phyloP scores from a whole-genome alignment of 75 land plant species.

The Picea glauca region DNA sequence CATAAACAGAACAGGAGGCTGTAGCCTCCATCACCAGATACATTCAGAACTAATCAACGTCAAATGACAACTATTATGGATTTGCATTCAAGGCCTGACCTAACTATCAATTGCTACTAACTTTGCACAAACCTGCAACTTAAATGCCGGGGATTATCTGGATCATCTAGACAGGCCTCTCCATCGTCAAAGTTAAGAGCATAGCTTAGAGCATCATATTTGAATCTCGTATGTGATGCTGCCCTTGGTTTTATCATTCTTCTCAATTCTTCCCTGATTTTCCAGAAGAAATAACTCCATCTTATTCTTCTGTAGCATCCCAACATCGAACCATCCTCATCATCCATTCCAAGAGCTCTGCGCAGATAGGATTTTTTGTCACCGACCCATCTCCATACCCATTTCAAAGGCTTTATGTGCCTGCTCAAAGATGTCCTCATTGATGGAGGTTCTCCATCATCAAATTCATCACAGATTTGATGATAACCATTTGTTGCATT shows the following conservation, averaged over 20 bases:
- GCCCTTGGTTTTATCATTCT: slow-evolving; percentile 3
- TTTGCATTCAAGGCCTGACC: too few relatives aligned
- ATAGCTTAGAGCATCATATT: slow-evolving; percentile 16
- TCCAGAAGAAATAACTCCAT: slow-evolving; percentile 6
- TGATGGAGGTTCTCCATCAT: background rate
- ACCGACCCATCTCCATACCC: background rate
- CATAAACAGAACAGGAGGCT: too few relatives aligned
- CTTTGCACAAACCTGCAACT: too few relatives aligned
- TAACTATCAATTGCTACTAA: too few relatives aligned
- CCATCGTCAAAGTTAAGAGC: slow-evolving; percentile 19
- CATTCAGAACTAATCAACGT: too few relatives aligned
- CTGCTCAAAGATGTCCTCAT: background rate
- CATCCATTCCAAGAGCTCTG: background rate
- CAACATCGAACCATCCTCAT: background rate
- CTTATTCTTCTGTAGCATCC: background rate
- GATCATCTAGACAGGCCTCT: background rate
- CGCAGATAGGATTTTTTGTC: background rate
- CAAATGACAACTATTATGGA: too few relatives aligned
- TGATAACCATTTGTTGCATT: background rate
- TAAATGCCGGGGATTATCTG: too few relatives aligned
- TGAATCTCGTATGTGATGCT: background rate
- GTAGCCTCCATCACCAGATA: too few relatives aligned
- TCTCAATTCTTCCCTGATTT: slow-evolving; percentile 6
- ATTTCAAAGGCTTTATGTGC: background rate
- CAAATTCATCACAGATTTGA: background rate